phyloP scores from a whole-genome alignment of 192 early-diverging fungal genomes.

The Podochytrium sp. region DNA sequence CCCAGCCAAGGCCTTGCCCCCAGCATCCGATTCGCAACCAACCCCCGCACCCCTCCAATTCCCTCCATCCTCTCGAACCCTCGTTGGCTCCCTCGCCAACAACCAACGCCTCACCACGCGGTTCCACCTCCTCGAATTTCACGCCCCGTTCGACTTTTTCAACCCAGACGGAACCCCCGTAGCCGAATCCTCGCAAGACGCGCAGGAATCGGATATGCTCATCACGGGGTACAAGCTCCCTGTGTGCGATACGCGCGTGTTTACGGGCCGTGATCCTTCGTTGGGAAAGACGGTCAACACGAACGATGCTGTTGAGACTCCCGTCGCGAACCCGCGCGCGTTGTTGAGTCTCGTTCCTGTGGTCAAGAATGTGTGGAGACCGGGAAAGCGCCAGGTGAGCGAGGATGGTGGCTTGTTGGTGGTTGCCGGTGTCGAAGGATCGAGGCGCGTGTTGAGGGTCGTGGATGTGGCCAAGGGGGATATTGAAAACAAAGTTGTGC shows the following conservation, averaged over 20 bases:
- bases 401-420: slow-evolving; percentile 12
- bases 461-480: slow-evolving; percentile 17
- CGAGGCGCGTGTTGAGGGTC: slow-evolving; percentile 12
- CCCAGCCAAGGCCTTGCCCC: not conserved
- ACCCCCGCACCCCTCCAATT: not conserved
- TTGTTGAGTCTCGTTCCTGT: slow-evolving; percentile 9
- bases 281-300: not conserved
- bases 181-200: not conserved
- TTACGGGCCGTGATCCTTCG: slow-evolving; percentile 2
- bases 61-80: not conserved
- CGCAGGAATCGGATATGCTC: not conserved
- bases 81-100: slow-evolving; percentile 16
- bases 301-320: not conserved
- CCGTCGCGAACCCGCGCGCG: not conserved
- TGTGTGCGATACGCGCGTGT: not conserved
- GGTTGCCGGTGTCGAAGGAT: slow-evolving; percentile 24
- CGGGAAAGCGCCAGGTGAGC: slow-evolving; percentile 13
- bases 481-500: not conserved
- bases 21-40: too few species aligned
- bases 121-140: slow-evolving; percentile 23
- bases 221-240: slow-evolving; percentile 3
- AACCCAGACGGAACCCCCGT: not conserved
- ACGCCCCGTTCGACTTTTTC: slow-evolving; percentile 4
- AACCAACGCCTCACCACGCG: slow-evolving; percentile 18
- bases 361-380: slow-evolving; percentile 25